phyloP scores from a whole-genome alignment of 2,329 filamentous ascomycete species.

The Penicillium sp. region DNA sequence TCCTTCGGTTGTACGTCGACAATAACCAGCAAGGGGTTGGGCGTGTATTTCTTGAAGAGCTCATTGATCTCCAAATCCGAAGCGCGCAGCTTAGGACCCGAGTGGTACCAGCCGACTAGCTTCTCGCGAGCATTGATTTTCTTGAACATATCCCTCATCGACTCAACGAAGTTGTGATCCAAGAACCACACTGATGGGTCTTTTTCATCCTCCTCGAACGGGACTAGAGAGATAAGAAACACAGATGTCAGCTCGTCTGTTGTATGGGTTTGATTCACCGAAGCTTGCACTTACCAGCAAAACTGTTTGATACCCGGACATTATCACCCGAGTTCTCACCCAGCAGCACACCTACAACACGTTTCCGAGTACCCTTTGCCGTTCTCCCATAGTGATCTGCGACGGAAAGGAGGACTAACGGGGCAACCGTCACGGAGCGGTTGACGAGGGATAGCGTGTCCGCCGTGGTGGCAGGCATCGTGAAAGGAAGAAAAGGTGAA shows the following conservation, averaged over 20 bases:
- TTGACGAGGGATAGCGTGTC: conserved; percentile 94
- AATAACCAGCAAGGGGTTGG: conserved; percentile 93
- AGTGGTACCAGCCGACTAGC: conserved; percentile 99
- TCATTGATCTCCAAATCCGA: conserved; percentile 99
- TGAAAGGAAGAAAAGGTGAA: conserved; percentile 32
- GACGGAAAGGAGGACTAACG: conserved; percentile 92
- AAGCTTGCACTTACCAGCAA: conserved; percentile 68
- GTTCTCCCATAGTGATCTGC: conserved; percentile 98
- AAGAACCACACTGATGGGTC: conserved; percentile 98
- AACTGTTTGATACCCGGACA: conserved; percentile 97
- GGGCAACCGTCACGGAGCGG: conserved; percentile 93
- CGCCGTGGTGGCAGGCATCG: conserved; percentile 93
- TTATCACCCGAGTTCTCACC: conserved; percentile 96
- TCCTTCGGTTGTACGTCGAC: conserved; percentile 98
- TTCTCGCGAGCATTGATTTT: conserved; percentile 99
- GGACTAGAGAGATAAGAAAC: conserved; percentile 59
- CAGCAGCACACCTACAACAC: conserved; percentile 90
- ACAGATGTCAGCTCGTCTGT: conserved; percentile 21
- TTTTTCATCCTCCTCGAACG: conserved; percentile 98
- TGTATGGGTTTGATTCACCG: background rate
- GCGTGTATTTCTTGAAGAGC: conserved; percentile 98
- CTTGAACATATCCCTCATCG: conserved; percentile 99
- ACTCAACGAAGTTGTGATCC: conserved; percentile 98
- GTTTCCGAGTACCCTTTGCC: conserved; percentile 80
- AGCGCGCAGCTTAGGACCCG: conserved; percentile 91